A percentile compares a stretch with the other conserved stretches of the same genome.
Evolutionary conservation across 257 asterid genomes (phyloP).

Genomic region (Apocynum venetum): DNA sequence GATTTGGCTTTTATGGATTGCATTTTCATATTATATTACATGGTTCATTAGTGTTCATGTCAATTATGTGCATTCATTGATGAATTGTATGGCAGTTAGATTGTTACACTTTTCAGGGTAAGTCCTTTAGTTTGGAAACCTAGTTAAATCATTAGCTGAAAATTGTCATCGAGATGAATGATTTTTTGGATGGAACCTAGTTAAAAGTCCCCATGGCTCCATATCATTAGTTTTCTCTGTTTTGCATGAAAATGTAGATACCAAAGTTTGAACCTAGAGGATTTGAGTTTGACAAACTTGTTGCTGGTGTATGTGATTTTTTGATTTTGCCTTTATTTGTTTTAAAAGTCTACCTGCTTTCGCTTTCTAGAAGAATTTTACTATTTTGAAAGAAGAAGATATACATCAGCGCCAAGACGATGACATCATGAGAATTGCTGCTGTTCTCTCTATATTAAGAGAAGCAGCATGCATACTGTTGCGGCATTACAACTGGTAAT

Average conservation of each 20-base stretch:
- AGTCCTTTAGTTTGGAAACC: background rate
- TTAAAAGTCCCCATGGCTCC: background rate
- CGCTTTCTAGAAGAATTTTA: slow-evolving; percentile 60
- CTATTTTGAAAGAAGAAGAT: slow-evolving; percentile 77
- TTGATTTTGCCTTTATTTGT: slow-evolving; percentile 6
- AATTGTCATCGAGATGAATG: background rate
- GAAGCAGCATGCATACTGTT: slow-evolving; percentile 73
- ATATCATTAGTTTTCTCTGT: background rate
- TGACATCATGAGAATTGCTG: slow-evolving; percentile 62
- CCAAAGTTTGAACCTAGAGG: background rate
- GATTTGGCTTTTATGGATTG: background rate
- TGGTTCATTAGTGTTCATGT: background rate
- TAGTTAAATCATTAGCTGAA: background rate
- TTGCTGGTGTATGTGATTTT: background rate
- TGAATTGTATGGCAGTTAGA: background rate
- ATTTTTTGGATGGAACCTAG: background rate
- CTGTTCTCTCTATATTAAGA: slow-evolving; percentile 75
- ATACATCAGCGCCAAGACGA: slow-evolving; percentile 65
- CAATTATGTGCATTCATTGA: background rate
- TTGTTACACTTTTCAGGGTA: background rate
- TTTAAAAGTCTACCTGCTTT: slow-evolving; percentile 6
- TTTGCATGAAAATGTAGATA: background rate
- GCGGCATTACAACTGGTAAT: slow-evolving; percentile 78
- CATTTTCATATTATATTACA: background rate
- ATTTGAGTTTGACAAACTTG: background rate